These are phyloP conservation scores for Fusarium caatingaense DNA, from an alignment of 2,329 filamentous ascomycete genomes.

Conservation along the genomic window DNA sequence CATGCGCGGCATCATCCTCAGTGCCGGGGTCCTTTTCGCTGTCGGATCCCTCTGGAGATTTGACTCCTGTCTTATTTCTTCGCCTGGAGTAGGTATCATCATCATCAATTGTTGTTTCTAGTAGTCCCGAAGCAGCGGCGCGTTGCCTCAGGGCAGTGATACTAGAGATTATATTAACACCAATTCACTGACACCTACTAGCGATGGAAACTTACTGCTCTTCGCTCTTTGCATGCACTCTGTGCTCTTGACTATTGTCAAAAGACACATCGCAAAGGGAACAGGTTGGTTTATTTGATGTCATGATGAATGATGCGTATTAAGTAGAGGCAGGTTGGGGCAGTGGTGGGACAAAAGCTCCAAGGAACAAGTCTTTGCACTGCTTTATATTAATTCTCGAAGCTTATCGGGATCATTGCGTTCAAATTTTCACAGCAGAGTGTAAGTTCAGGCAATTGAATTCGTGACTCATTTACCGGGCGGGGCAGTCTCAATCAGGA, in stretches of 20 bases:
- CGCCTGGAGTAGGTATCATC: not conserved
- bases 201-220: not conserved
- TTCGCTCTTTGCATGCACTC: slow-evolving; percentile 20
- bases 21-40: not conserved
- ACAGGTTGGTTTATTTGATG: not conserved
- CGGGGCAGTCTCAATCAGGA: slow-evolving; percentile 10
- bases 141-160: not conserved
- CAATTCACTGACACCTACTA: accelerated
- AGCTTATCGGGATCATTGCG: not conserved
- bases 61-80: not conserved
- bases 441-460: not conserved
- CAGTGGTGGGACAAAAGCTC: not conserved
- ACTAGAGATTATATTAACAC: not conserved
- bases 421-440: too few species aligned
- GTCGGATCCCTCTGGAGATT: not conserved
- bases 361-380: not conserved
- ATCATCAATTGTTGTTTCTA: not conserved
- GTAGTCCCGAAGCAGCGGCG: slow-evolving; percentile 2
- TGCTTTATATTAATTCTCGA: not conserved
- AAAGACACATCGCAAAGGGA: slow-evolving; percentile 15
- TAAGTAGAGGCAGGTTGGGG: not conserved
- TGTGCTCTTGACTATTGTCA: slow-evolving; percentile 13
- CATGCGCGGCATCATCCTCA: not conserved
- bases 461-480: not conserved
- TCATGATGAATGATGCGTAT: not conserved